Evolutionary conservation across 2,329 filamentous ascomycete genomes (phyloP).

Genomic region (Colletotrichum siamense): DNA sequence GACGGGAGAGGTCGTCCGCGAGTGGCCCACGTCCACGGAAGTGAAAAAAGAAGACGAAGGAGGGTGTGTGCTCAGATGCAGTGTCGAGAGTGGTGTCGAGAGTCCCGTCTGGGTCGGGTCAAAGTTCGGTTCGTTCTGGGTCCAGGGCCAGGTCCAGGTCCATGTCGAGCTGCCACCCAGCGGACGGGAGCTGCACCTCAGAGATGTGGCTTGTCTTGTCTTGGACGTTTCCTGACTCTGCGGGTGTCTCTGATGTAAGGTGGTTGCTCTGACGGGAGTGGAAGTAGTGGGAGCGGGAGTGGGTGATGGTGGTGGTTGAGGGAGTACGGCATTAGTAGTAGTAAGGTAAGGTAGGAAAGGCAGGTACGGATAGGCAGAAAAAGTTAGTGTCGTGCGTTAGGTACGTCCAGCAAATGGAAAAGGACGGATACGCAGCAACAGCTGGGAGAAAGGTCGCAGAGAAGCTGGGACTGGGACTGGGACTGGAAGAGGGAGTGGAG

Average conservation of each 20-base stretch:
- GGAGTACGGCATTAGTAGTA: neutral
- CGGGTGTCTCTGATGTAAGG: neutral
- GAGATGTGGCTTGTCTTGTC: conserved; percentile 10
- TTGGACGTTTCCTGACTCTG: neutral
- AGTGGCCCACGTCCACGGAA: neutral
- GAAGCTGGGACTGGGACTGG: neutral
- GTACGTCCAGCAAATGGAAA: neutral
- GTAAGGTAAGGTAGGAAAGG: neutral
- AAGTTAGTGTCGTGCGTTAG: conserved; percentile 7
- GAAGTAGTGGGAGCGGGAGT: neutral
- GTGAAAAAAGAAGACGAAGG: neutral
- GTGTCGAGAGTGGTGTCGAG: neutral
- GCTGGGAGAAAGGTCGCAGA: neutral
- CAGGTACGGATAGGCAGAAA: neutral
- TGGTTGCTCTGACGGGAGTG: neutral
- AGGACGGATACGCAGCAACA: neutral
- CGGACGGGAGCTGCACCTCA: conserved; percentile 5
- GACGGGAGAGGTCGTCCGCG: neutral
- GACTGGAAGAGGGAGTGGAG: neutral
- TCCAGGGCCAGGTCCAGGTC: conserved; percentile 16
- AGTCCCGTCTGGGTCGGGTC: conserved; percentile 1
- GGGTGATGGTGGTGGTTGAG: neutral
- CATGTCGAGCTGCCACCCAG: conserved; percentile 15
- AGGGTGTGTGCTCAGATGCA: conserved; percentile 12
- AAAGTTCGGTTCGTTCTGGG: neutral